phyloP scores from a whole-genome alignment of 305 asterid species.

The Galium porrigens region DNA sequence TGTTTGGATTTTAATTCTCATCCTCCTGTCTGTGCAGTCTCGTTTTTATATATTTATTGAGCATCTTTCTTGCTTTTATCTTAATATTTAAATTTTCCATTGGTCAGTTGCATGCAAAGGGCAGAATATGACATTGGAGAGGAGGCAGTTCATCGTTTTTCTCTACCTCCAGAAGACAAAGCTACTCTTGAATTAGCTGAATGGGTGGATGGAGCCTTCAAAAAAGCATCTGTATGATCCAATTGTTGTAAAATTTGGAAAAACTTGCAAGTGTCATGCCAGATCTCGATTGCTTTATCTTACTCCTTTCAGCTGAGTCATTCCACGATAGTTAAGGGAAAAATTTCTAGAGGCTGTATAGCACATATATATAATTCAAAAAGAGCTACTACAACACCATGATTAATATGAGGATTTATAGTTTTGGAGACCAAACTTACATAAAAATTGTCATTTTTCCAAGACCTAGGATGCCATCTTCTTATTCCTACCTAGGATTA shows the following conservation, averaged over 20 bases:
- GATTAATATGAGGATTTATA: not conserved
- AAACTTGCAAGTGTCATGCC: not conserved
- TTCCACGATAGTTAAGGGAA: not conserved
- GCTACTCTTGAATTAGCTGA: constrained; percentile 78
- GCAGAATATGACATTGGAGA: constrained; percentile 92
- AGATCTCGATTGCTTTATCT: not conserved
- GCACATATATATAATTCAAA: not conserved
- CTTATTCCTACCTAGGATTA: not conserved
- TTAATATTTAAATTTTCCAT: constrained; percentile 21
- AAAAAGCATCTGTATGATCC: constrained; percentile 68
- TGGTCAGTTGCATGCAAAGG: constrained; percentile 90
- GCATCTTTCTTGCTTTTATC: not conserved
- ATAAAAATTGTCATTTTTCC: not conserved
- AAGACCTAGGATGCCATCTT: not conserved
- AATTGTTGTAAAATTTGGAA: not conserved
- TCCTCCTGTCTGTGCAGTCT: not conserved
- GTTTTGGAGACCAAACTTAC: not conserved
- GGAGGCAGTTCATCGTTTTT: constrained; percentile 88
- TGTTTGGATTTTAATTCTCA: constrained; percentile 5
- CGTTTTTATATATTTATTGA: not conserved
- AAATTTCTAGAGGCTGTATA: not conserved
- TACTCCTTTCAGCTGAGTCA: not conserved
- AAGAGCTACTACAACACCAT: not conserved
- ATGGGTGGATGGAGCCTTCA: constrained; percentile 89
- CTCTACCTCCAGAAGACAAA: constrained; percentile 94